phyloP scores from a whole-genome alignment of 2,329 filamentous ascomycete species.

The Nemania sp. region DNA sequence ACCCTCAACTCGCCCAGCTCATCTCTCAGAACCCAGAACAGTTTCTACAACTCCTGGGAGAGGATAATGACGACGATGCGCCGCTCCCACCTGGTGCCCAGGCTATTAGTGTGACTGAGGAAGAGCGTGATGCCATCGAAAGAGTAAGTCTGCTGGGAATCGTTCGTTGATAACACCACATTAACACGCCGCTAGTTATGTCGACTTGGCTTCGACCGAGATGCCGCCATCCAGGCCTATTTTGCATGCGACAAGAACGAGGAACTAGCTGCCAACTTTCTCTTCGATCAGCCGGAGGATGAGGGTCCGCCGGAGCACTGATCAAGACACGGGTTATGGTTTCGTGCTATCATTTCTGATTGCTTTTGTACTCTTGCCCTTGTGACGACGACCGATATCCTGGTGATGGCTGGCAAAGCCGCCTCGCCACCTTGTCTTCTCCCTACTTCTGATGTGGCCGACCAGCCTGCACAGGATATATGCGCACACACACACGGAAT shows the following conservation, averaged over 20 bases:
- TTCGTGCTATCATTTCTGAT: slow-evolving; percentile 14
- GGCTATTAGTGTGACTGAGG: slow-evolving; percentile 88
- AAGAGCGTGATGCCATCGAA: slow-evolving; percentile 96
- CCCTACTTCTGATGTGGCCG: slow-evolving; percentile 11
- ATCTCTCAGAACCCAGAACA: slow-evolving; percentile 92
- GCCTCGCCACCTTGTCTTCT: slow-evolving; percentile 18
- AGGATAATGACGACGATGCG: slow-evolving; percentile 83
- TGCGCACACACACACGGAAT: slow-evolving; percentile 17
- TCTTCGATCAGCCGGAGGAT: slow-evolving; percentile 96
- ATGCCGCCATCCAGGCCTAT: slow-evolving; percentile 95
- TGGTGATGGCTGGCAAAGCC: slow-evolving; percentile 13
- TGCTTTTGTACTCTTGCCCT: slow-evolving; percentile 19
- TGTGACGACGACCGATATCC: slow-evolving; percentile 26
- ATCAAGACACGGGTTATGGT: slow-evolving; percentile 20
- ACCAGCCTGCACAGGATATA: slow-evolving; percentile 12
- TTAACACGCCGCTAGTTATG: slow-evolving; percentile 66
- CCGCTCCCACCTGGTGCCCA: slow-evolving; percentile 86
- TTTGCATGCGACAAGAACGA: slow-evolving; percentile 99
- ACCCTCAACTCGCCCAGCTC: slow-evolving; percentile 89
- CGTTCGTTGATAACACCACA: slow-evolving; percentile 6
- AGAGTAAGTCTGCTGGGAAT: slow-evolving; percentile 62
- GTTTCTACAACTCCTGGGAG: slow-evolving; percentile 86
- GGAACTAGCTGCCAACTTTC: slow-evolving; percentile 94
- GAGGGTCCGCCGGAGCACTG: slow-evolving; percentile 61
- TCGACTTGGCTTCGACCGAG: slow-evolving; percentile 88